phyloP scores from a whole-genome alignment of 805 yeast species.

The Cyberlindnera veronae region DNA sequence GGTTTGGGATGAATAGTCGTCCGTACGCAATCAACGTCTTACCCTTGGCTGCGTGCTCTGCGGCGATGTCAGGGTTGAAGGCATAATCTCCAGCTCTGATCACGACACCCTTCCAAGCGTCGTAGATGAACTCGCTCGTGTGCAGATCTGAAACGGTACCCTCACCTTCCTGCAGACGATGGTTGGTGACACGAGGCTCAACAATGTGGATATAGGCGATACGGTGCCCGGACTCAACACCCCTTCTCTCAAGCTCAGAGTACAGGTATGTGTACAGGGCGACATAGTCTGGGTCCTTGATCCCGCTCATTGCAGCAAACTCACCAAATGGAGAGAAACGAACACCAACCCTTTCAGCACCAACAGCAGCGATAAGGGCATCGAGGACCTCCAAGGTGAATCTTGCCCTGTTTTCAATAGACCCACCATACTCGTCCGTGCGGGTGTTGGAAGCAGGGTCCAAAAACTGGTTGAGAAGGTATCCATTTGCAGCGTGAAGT shows the following conservation, averaged over 20 bases:
- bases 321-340: slow-evolving; percentile 44
- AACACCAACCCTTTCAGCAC: slow-evolving; percentile 45
- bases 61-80: slow-evolving; percentile 6
- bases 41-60: neutral
- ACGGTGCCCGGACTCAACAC: slow-evolving; percentile 27
- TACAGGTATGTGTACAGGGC: slow-evolving; percentile 36
- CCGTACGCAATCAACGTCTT: slow-evolving; percentile 34
- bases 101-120: slow-evolving; percentile 42
- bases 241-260: slow-evolving; percentile 37
- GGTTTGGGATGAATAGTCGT: slow-evolving; percentile 36
- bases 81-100: slow-evolving; percentile 22
- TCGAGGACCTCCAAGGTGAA: slow-evolving; percentile 46
- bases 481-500: slow-evolving; percentile 70
- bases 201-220: slow-evolving; percentile 35
- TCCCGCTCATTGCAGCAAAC: slow-evolving; percentile 37
- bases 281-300: slow-evolving; percentile 31
- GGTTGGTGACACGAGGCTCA: slow-evolving; percentile 29
- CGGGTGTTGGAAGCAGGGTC: slow-evolving; percentile 41
- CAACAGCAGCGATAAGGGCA: slow-evolving; percentile 47
- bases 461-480: slow-evolving; percentile 51
- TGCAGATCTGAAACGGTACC: slow-evolving; percentile 8
- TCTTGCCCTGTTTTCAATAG: slow-evolving; percentile 42
- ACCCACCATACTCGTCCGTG: slow-evolving; percentile 53
- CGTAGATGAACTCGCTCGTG: slow-evolving; percentile 35
- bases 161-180: neutral